Percentiles rank a stretch among this genome's conserved stretches.
These are phyloP conservation scores for Xylariomycetidae sp. DNA, from an alignment of 2,329 filamentous ascomycete genomes.

Conservation along the genomic window DNA sequence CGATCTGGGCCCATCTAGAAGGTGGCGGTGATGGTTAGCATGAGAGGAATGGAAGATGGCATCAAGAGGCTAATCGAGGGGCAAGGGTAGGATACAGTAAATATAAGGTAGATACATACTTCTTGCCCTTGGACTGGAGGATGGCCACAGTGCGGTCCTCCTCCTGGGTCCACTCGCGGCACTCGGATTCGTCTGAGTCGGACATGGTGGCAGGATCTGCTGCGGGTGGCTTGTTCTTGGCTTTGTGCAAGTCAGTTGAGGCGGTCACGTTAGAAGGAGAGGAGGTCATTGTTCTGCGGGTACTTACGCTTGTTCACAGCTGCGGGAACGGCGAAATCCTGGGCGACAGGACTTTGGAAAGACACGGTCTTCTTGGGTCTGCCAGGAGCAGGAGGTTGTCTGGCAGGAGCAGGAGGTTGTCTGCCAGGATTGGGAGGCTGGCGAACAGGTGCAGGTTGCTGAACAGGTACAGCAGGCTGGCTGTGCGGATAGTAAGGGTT, in stretches of 20 bases:
- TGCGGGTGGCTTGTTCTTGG: background rate
- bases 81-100: too few species aligned
- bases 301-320: background rate
- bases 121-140: constrained; percentile 7
- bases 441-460: too few species aligned
- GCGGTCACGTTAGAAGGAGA: constrained; percentile 7
- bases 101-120: constrained; percentile 9
- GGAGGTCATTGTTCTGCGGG: background rate
- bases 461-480: too few species aligned
- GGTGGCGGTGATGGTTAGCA: constrained; percentile 1
- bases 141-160: constrained; percentile 15
- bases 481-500: too few species aligned
- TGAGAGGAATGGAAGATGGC: background rate
- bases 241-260: constrained; percentile 6
- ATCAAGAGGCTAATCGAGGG: background rate
- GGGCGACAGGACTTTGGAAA: constrained; percentile 7
- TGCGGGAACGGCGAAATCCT: background rate
- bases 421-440: too few species aligned
- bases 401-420: too few species aligned
- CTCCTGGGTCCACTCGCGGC: constrained; percentile 10
- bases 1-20: constrained; percentile 15
- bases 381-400: background rate
- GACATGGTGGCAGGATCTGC: constrained; percentile 3
- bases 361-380: constrained; percentile 11
- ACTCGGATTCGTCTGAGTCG: constrained; percentile 2